Conservation (phyloP, 441 rosid species). For the Arabidopsis lyrata region DNA sequence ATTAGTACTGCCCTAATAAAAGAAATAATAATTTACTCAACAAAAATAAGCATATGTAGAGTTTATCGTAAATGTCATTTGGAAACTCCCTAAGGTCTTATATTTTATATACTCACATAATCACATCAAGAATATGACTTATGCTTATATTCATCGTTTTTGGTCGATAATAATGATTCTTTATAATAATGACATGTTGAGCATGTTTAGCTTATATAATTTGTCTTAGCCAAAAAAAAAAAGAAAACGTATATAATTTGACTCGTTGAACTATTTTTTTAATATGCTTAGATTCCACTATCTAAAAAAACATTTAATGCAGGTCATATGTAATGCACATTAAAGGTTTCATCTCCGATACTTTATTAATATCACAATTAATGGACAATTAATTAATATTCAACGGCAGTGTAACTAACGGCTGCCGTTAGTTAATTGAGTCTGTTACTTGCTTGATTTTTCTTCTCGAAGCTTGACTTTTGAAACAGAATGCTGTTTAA, state of each 20-base stretch:
- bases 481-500: conserved; percentile 32
- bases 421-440: conserved; percentile 31
- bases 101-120: conserved; percentile 7
- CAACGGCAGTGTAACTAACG: neutral
- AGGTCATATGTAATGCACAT: conserved; percentile 8
- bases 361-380: too few species aligned
- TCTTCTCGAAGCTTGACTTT: conserved; percentile 24
- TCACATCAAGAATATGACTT: conserved; percentile 6
- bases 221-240: too few species aligned
- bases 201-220: conserved; percentile 9
- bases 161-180: neutral
- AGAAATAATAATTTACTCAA: neutral
- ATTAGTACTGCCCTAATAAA: conserved; percentile 12
- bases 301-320: neutral
- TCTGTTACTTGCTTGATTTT: conserved; percentile 14
- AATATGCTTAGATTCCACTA: neutral
- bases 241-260: neutral
- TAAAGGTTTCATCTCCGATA: neutral
- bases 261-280: neutral
- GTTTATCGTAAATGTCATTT: conserved; percentile 8
- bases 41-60: neutral
- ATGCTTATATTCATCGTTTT: neutral
- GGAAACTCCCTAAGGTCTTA: conserved; percentile 1
- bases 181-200: conserved; percentile 26
- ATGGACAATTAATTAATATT: too few species aligned